Conservation (phyloP, 768 basidiomycete species). For the Guyanaporus albipodus region DNA sequence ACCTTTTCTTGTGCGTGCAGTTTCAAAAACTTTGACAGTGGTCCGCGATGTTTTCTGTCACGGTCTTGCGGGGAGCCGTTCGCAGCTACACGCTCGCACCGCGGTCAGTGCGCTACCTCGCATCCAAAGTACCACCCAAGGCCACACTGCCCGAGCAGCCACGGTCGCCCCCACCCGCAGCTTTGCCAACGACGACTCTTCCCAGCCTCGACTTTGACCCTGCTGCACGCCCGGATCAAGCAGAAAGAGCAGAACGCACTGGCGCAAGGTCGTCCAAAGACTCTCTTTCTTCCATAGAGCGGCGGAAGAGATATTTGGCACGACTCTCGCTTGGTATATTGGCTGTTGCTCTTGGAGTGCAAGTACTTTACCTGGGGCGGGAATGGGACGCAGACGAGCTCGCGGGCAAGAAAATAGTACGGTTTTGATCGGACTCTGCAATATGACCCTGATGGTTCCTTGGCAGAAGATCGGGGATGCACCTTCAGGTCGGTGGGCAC, state of each 20-base stretch:
- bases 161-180: slow-evolving; percentile 4
- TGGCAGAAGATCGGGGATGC: slow-evolving; percentile 54
- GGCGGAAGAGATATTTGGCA: slow-evolving; percentile 54
- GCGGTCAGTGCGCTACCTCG: slow-evolving; percentile 20
- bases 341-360: slow-evolving; percentile 51
- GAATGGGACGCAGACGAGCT: slow-evolving; percentile 78
- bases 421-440: slow-evolving; percentile 21
- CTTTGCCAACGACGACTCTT: slow-evolving; percentile 15
- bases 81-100: slow-evolving; percentile 17
- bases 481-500: slow-evolving; percentile 58
- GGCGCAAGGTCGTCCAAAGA: slow-evolving; percentile 78
- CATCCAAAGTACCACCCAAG: slow-evolving; percentile 21
- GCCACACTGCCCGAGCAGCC: slow-evolving; percentile 1
- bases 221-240: slow-evolving; percentile 35
- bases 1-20: too few species aligned
- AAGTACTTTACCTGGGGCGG: slow-evolving; percentile 64
- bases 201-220: slow-evolving; percentile 68
- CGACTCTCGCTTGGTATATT: slow-evolving; percentile 53
- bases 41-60: slow-evolving; percentile 25
- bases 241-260: slow-evolving; percentile 48
- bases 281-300: slow-evolving; percentile 75
- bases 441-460: background rate
- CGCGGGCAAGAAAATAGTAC: slow-evolving; percentile 56
- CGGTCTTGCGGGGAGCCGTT: slow-evolving; percentile 20
- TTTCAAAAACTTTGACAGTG: too few species aligned